These are phyloP conservation scores for Blyttiomyces sp. DNA, from an alignment of 371 early-diverging fungal species.

Conservation along the genomic window DNA sequence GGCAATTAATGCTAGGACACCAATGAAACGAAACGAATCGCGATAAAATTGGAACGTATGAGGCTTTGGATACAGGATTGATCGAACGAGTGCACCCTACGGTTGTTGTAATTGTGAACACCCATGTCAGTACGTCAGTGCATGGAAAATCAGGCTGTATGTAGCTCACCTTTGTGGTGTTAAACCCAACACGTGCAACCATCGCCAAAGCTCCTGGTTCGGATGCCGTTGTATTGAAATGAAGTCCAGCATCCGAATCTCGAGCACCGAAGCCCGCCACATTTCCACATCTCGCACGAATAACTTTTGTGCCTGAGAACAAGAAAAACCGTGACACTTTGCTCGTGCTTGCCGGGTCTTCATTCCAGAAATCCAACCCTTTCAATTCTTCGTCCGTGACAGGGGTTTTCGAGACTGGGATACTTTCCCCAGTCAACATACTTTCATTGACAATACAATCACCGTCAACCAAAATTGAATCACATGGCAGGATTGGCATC, in stretches of 20 bases:
- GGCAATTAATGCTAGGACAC: constrained; percentile 78
- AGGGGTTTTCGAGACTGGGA: constrained; percentile 80
- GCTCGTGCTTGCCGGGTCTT: constrained; percentile 60
- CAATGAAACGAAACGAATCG: constrained; percentile 90
- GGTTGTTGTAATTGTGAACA: background rate
- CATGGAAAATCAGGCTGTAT: background rate
- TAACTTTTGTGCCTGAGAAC: constrained; percentile 88
- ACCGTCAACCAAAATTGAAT: constrained; percentile 91
- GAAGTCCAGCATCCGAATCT: constrained; percentile 13
- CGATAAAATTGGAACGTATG: constrained; percentile 92
- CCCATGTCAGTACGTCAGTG: background rate
- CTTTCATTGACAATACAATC: constrained; percentile 97
- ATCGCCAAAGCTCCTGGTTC: constrained; percentile 35
- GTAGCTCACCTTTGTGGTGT: constrained; percentile 89
- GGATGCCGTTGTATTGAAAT: background rate
- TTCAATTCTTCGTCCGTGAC: constrained; percentile 65
- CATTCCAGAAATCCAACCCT: constrained; percentile 67
- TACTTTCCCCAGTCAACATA: constrained; percentile 97
- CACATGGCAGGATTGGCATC: constrained; percentile 78
- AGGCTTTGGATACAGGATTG: constrained; percentile 94
- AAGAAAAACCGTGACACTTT: constrained; percentile 78
- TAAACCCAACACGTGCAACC: constrained; percentile 91
- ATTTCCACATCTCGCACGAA: constrained; percentile 67
- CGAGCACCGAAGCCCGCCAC: constrained; percentile 8
- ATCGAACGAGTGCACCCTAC: constrained; percentile 68